phyloP scores from a whole-genome alignment of 73 alveolate genomes.

The Paraurostyla sp. region DNA sequence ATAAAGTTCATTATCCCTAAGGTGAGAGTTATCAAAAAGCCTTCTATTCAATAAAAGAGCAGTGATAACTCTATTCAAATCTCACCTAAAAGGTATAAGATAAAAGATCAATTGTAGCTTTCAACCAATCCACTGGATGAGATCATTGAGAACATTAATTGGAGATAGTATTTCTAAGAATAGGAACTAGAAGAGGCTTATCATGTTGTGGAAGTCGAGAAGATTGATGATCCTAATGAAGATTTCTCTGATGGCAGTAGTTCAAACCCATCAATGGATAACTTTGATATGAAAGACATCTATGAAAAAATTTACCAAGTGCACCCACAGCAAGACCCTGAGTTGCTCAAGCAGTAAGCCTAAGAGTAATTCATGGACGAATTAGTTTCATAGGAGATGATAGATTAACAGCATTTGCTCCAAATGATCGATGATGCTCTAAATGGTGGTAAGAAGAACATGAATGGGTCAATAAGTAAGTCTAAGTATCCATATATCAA shows the following conservation, averaged over 20 bases:
- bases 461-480: background rate
- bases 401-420: constrained; percentile 12
- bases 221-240: constrained; percentile 49
- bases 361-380: background rate
- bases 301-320: constrained; percentile 39
- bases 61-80: too few species aligned
- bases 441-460: background rate
- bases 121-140: background rate
- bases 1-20: background rate
- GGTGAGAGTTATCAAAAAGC: background rate
- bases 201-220: constrained; percentile 36
- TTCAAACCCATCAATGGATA: constrained; percentile 61
- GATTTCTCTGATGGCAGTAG: constrained; percentile 54
- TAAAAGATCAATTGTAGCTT: background rate
- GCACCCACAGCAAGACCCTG: background rate
- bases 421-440: background rate
- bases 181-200: constrained; percentile 49
- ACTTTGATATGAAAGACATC: constrained; percentile 28
- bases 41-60: too few species aligned
- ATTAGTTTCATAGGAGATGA: background rate
- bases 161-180: constrained; percentile 63
- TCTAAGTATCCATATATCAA: background rate
- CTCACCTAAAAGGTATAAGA: background rate
- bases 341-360: background rate
- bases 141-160: constrained; percentile 10